Conservation (phyloP, 176 grass and related monocot genomes). For the Aechmea fasciata region DNA sequence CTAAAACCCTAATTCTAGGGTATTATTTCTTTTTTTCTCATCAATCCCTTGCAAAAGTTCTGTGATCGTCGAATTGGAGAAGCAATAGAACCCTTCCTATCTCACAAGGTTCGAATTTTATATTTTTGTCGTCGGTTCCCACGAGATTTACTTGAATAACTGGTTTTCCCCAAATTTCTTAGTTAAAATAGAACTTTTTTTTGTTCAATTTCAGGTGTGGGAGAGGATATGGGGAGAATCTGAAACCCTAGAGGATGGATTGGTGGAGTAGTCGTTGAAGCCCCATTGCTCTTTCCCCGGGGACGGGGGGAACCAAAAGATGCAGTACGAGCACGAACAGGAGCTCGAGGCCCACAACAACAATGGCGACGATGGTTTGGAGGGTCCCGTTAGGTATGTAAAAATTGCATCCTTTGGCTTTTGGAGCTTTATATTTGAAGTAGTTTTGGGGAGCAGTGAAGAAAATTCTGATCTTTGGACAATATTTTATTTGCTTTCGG, state of each 20-base stretch:
- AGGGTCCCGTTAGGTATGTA: slow-evolving; percentile 45
- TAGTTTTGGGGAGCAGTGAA: background rate
- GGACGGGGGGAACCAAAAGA: slow-evolving; percentile 8
- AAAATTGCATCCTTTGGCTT: background rate
- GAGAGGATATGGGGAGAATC: background rate
- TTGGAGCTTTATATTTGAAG: slow-evolving; percentile 3
- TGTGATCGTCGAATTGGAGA: background rate
- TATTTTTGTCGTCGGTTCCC: background rate
- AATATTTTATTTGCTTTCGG: background rate
- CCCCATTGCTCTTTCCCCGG: background rate
- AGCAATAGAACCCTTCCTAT: background rate
- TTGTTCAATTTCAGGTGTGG: background rate
- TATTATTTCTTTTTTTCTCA: background rate
- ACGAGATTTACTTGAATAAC: background rate
- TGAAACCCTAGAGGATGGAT: background rate
- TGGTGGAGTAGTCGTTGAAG: background rate
- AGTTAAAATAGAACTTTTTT: background rate
- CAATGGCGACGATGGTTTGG: slow-evolving; percentile 31
- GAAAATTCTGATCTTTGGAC: background rate
- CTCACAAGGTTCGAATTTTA: background rate
- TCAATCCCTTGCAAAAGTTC: background rate
- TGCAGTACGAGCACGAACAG: slow-evolving; percentile 47
- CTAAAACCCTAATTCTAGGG: slow-evolving; percentile 16
- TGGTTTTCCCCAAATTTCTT: background rate
- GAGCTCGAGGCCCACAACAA: slow-evolving; percentile 13